These are phyloP conservation scores for Cerioporus squamosus DNA, from an alignment of 1,284 basidiomycete genomes.

Conservation along the genomic window DNA sequence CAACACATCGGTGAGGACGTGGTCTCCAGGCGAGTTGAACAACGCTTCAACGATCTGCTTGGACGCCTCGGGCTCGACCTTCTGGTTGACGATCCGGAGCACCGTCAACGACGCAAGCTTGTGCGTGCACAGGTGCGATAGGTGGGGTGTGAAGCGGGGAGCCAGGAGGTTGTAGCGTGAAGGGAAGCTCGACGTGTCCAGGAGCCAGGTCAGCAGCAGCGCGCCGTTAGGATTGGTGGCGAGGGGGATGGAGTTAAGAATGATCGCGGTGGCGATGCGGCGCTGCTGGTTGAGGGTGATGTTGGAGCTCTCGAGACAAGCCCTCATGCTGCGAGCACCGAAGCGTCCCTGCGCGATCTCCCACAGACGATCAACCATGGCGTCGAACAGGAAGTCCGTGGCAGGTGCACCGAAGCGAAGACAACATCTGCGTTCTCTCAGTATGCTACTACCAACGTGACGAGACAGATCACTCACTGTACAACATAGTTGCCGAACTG, in stretches of 20 bases:
- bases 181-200: conserved; percentile 92
- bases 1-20: conserved; percentile 91
- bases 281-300: conserved; percentile 90
- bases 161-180: conserved; percentile 93
- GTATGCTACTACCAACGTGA: conserved; percentile 10
- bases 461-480: conserved; percentile 60
- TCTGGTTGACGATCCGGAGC: conserved; percentile 91
- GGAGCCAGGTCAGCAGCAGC: conserved; percentile 93
- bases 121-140: conserved; percentile 97
- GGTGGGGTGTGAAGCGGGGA: conserved; percentile 93
- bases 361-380: conserved; percentile 98
- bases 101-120: conserved; percentile 96
- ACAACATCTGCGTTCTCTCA: conserved; percentile 66
- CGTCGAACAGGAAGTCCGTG: conserved; percentile 97
- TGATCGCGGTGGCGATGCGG: conserved; percentile 91
- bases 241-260: conserved; percentile 96
- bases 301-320: conserved; percentile 90
- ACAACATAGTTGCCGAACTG: conserved; percentile 99
- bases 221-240: conserved; percentile 98
- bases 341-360: conserved; percentile 96
- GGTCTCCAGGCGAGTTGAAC: conserved; percentile 85
- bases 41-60: conserved; percentile 82
- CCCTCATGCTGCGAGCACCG: conserved; percentile 96
- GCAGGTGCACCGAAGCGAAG: conserved; percentile 88
- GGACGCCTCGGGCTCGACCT: conserved; percentile 85